These are phyloP conservation scores for Myochromella boudieri DNA, from an alignment of 768 basidiomycete species.

Conservation along the genomic window DNA sequence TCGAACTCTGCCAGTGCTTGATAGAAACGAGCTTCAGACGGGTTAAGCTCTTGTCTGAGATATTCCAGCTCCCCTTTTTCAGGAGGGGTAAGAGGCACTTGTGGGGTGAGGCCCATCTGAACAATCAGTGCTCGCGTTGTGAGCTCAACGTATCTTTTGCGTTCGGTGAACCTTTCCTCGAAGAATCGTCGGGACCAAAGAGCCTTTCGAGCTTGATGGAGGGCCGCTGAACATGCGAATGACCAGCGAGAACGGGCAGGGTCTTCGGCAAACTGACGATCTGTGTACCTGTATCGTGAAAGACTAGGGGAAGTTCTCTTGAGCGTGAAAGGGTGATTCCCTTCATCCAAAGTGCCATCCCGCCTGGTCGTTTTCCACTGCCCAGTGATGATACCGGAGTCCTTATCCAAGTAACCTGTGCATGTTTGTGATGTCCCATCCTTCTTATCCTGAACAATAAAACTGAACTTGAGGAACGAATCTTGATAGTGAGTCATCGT, in stretches of 20 bases:
- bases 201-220: constrained; percentile 28
- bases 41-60: constrained; percentile 29
- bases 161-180: constrained; percentile 27
- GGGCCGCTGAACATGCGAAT: constrained; percentile 30
- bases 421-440: constrained; percentile 25
- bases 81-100: constrained; percentile 23
- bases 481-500: constrained; percentile 12
- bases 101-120: constrained; percentile 29
- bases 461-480: constrained; percentile 23
- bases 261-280: constrained; percentile 26
- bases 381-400: constrained; percentile 18
- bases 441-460: constrained; percentile 26
- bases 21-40: constrained; percentile 34
- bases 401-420: constrained; percentile 21
- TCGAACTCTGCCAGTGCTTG: constrained; percentile 31
- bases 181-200: constrained; percentile 33
- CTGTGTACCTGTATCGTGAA: constrained; percentile 28
- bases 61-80: constrained; percentile 30
- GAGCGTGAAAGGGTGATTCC: constrained; percentile 23
- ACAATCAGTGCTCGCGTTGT: constrained; percentile 28
- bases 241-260: constrained; percentile 32
- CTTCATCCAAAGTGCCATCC: constrained; percentile 7
- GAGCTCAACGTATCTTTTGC: constrained; percentile 31
- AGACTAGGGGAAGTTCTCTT: constrained; percentile 28
- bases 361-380: constrained; percentile 13